phyloP scores from a whole-genome alignment of 768 basidiomycete genomes.

The Plicaturopsis crispa region DNA sequence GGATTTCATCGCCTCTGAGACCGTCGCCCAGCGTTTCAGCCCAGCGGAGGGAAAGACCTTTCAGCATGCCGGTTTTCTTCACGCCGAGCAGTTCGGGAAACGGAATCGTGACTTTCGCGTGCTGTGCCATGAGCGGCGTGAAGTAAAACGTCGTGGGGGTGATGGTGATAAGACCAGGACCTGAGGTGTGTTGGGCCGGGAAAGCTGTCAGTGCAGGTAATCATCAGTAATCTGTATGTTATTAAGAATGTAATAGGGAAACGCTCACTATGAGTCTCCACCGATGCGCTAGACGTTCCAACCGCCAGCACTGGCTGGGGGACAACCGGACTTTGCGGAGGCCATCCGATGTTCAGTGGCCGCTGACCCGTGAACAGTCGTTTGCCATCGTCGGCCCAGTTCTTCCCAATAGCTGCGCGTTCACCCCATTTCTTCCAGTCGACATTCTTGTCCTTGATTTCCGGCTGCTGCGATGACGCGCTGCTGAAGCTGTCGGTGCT shows the following conservation, averaged over 20 bases:
- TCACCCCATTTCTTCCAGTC: constrained; percentile 55
- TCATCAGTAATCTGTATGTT: constrained; percentile 1
- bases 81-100: constrained; percentile 42
- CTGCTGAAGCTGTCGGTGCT: no score
- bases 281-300: constrained; percentile 11
- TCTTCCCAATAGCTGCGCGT: constrained; percentile 38
- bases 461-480: not conserved
- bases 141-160: constrained; percentile 42
- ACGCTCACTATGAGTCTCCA: constrained; percentile 29
- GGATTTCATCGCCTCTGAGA: constrained; percentile 27
- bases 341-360: constrained; percentile 4
- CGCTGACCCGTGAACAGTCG: constrained; percentile 23
- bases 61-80: constrained; percentile 48
- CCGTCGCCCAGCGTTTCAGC: constrained; percentile 14
- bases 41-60: constrained; percentile 46
- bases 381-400: constrained; percentile 32
- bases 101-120: constrained; percentile 37
- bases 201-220: constrained; percentile 46
- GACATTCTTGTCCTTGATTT: constrained; percentile 15
- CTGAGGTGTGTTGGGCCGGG: constrained; percentile 47
- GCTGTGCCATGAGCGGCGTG: constrained; percentile 42
- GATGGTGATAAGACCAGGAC: constrained; percentile 54
- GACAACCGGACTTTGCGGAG: not conserved
- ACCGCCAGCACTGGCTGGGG: constrained; percentile 8
- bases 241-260: no score